Base-by-base conservation (phyloP, 495 filamentous ascomycete genomes). In the Penicillium goetzii region DNA sequence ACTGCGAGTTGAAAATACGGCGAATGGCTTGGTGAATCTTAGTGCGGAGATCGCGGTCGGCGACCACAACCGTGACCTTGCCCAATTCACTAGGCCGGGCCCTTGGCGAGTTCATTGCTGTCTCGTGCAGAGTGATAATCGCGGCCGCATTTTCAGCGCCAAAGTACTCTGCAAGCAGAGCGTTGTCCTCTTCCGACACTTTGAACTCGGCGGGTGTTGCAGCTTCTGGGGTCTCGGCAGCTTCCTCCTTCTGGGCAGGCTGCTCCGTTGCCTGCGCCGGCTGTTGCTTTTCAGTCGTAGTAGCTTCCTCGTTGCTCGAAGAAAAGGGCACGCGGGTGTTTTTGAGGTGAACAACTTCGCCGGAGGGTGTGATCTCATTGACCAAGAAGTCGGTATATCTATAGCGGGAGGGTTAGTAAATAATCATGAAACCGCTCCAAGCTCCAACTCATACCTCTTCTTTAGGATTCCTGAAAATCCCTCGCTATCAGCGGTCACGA, bases 341-440 rank as follows among this genome's bases (percentile, higher is more conserved):
- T 61, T 77, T 72, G 49, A 99, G 82, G 74, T 97, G 92, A 47
- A 94, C 68, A 3, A 97, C 93, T 53, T 86, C 78, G 14, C 93
- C 94, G 71, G 88, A 84, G 12, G 87, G 88, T 15, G 83, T 74
- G 65, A 99, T 95, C 78, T 99, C 95, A 72, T 97, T 92, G 60
- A 99, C 95, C 53, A 94, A 78, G 74, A 99, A 99, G 72, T 99
- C 95, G 15, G 93, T 96, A 76, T 92, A 99, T 67, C 92, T 95
- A 62, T 11, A 58, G 33, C 8, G 58, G 65, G 41, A 30, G 21
- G 7, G 3, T 64, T 52, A 64, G 25, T 28, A 5, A 21, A 23
- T 23, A 4, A 23, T 25, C 0, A 23, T 23, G 19, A 47, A 4
- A 23, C 10, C 9, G 23, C 1, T 45, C 40, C 36, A 4, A 34